Evolutionary conservation across 768 basidiomycete species (phyloP), one percentile per base, ranked within the genome.

Genomic region (Daedaleopsis nitida): DNA sequence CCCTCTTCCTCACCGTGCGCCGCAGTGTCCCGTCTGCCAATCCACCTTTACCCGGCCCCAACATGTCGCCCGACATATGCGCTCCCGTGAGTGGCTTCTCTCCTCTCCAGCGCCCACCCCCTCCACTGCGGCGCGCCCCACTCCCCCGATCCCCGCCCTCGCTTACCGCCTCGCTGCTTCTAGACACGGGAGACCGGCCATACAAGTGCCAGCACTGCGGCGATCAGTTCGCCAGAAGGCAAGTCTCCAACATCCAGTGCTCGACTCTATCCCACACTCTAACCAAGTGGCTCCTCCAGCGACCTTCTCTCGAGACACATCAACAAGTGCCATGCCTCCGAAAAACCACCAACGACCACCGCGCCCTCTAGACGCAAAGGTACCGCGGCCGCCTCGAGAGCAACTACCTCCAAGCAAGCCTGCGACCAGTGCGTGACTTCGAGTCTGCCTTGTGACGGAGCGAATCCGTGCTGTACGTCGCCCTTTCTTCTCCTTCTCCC

Each of bases 141-240:
- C 55, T 53, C 27, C 60, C 57, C 34, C 42, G 52, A 55, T 64
- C 52, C 57, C 52, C 50, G 57, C 59, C 55, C 51, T 44, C 53
- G 57, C 55, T 62, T 44, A 55, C 48, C 38, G 44, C 60, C 48
- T 8, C 24, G 38, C 44, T 42, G 16, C 59, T n/a, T 19, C 55
- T 76, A 93, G 92, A 94, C 75, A 94, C 92, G 42, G 92, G 92
- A 59, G 92, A 94, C 79, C 81, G 92, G 47, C 92, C 92, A 10
- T 94, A 94, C 81, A 92, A 91, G 70, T 94, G 92, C 67, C 87
- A 87, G 69, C 83, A 87, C 65, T 94, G 92, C 73, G 92, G 92
- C 39, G 92, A 94, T 77, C 91, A 93, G 75, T 94, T 94, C 70
- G 92, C 92, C 1, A 76, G 92, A 70, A 92, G 91, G 91, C 89